Base-by-base conservation (phyloP, 257 asterid genomes). In the Galeopsis tetrahit region DNA sequence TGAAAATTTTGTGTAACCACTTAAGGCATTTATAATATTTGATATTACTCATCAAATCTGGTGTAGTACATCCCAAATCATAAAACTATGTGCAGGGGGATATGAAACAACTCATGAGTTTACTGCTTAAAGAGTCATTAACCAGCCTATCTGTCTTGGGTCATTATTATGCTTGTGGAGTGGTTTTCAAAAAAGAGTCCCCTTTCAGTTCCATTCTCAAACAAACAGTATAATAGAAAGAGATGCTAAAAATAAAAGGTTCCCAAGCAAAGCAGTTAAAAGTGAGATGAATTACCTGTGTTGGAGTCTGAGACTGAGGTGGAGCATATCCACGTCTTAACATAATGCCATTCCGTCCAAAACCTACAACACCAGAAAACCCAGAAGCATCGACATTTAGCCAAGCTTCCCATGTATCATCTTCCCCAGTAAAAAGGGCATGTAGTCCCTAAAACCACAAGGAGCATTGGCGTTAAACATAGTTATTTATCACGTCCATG, bases 351-450 rank as follows among this genome's bases (percentile, higher is more conserved):
- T 79, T 87, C 72, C 85, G 77, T 51, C 90, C 88, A 13, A 85
- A 65, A 65, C 80, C 80, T 58, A 90, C 79, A 72, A 85, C 87
- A 77, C 81, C 76, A 34, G 93, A 84, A 75, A 91, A 82, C 48
- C 97, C 94, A 85, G 98, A 87, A 79, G 89, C 77, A 74, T 88
- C 93, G 61, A 79, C 88, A 86, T 63, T 85, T 72, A 95, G 81
- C 98, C 98, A 91, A 70, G 97, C 99, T 82, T 95, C 98, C 98
- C 99, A 95, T 65, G 98, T 88, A 77, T 87, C 91, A 79, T 95
- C 98, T 85, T 91, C 99, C 71, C 99, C 98, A 15, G 89, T 88
- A 76, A 91, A 95, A 71, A 94, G 96, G 43, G 97, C 97, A 85
- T 90, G 89, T 73, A 95, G 57, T 72, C 98, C 97, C 98, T 92